phyloP scores from a whole-genome alignment of 2,329 filamentous ascomycete genomes.

The Phialocephala sp. region DNA sequence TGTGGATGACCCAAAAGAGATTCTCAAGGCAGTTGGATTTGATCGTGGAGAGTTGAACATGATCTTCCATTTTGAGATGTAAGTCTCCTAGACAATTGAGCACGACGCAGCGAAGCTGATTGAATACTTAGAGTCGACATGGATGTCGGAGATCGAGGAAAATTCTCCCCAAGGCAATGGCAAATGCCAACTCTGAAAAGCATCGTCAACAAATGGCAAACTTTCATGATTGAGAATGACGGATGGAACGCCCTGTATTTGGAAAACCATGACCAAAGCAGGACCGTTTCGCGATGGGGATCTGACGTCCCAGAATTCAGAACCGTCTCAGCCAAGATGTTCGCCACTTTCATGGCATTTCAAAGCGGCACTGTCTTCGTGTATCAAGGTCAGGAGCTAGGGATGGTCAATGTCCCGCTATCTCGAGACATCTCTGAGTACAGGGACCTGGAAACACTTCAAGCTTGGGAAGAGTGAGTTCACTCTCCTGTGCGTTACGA shows the following conservation, averaged over 20 bases:
- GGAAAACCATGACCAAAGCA: constrained; percentile 63
- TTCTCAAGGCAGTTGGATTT: constrained; percentile 58
- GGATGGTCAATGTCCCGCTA: constrained; percentile 60
- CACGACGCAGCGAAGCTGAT: not conserved
- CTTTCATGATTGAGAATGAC: constrained; percentile 54
- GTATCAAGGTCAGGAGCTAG: constrained; percentile 66
- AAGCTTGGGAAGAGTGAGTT: constrained; percentile 50
- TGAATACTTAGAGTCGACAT: constrained; percentile 50
- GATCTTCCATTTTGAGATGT: constrained; percentile 76
- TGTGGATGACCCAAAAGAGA: constrained; percentile 53
- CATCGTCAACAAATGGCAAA: constrained; percentile 57
- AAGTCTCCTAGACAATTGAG: constrained; percentile 32
- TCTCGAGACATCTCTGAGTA: constrained; percentile 69
- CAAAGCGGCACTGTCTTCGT: constrained; percentile 62
- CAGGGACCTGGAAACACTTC: constrained; percentile 68
- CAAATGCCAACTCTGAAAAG: constrained; percentile 48
- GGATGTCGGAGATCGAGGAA: constrained; percentile 52
- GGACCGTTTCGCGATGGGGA: constrained; percentile 55
- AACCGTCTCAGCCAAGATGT: constrained; percentile 55
- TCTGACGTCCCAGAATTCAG: constrained; percentile 51
- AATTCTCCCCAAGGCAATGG: constrained; percentile 52
- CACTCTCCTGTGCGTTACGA: constrained; percentile 31
- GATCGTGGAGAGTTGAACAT: constrained; percentile 68
- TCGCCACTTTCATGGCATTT: constrained; percentile 55
- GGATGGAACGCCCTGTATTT: constrained; percentile 64